Evolutionary conservation across 1,284 basidiomycete species (phyloP), one percentile per base, ranked within the genome.

Genomic region (Mycosarcoma mackinlayi): DNA sequence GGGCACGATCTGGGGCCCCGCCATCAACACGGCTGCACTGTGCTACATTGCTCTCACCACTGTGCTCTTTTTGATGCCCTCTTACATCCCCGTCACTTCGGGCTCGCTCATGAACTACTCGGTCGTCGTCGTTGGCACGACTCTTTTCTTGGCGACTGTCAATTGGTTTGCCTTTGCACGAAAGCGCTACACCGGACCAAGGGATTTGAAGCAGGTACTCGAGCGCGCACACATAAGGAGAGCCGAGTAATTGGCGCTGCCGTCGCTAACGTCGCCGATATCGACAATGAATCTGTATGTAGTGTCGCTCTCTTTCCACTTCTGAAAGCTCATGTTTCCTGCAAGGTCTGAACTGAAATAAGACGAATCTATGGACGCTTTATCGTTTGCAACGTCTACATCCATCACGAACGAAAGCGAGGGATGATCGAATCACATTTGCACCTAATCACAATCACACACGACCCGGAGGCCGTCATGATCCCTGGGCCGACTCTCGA

Each of bases 131-230:
- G 56, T 70, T 8, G 56, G 23, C 9, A 38, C 51, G 2, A 53
- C 57, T 1, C 6, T 57, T 4, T 6, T 57, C 3, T 24, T 70
- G 24, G 67, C 67, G 1, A 35, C 42, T 5, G 37, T 56, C 48
- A 70, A 70, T 19, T 70, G 67, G 67, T 56, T 70, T 23, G 48
- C 30, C 1, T 56, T 65, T 42, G 67, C 63, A 6, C 47, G 67
- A 10, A 60, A 40, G 18, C 11, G 14, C 1, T 70, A 56, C 25
- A 50, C 21, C 3, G 67, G 62, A 2, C 67, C 67, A 3, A 37
- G 27, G 28, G 21, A 54, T 13, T 61, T 70, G 6, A 47, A 16
- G 6, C 30, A 45, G 24, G 34, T 67, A 24, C 42, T 67, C 10
- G 34, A 61, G 25, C 31, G 64, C 23, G 53, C 64, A 0, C 57